These are phyloP conservation scores for Leccinum pseudoinsigne DNA, from an alignment of 1,284 basidiomycete species.

Conservation along the genomic window DNA sequence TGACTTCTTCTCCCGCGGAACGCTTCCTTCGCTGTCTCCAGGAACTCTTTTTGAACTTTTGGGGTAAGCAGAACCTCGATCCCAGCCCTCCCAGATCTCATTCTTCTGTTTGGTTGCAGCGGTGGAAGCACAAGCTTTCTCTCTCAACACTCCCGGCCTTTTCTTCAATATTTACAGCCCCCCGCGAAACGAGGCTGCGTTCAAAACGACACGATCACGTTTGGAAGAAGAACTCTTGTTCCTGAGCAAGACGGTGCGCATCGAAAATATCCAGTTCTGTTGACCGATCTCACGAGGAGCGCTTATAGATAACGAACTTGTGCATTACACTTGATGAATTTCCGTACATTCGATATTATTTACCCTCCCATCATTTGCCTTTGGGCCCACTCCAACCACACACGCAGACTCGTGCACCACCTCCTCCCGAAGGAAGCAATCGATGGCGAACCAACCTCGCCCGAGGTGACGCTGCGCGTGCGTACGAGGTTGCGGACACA, in stretches of 20 bases:
- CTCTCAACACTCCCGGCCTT: constrained; percentile 68
- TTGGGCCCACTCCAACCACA: constrained; percentile 83
- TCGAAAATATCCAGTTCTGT: background rate
- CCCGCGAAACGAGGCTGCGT: constrained; percentile 64
- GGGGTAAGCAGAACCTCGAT: constrained; percentile 51
- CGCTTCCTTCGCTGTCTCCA: constrained; percentile 70
- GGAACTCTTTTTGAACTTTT: constrained; percentile 90
- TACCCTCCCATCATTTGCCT: constrained; percentile 81
- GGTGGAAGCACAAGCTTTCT: constrained; percentile 83
- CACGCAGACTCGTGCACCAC: constrained; percentile 55
- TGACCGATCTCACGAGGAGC: constrained; percentile 8
- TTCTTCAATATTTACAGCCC: constrained; percentile 90
- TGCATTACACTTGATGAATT: constrained; percentile 94
- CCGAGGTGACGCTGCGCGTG: constrained; percentile 62
- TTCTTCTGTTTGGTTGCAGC: constrained; percentile 46
- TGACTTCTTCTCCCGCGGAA: constrained; percentile 73
- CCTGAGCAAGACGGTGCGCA: constrained; percentile 61
- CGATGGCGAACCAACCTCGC: constrained; percentile 77
- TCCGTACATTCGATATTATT: constrained; percentile 93
- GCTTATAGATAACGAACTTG: constrained; percentile 77
- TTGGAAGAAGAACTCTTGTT: constrained; percentile 85
- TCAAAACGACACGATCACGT: constrained; percentile 60
- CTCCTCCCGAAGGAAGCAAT: constrained; percentile 58
- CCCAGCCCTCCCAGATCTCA: background rate
- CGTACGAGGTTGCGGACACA: constrained; percentile 63